Evolutionary conservation across 23 red algal genomes (phyloP), one percentile per base, ranked within the genome.

Genomic region (Chondrus crispus): DNA sequence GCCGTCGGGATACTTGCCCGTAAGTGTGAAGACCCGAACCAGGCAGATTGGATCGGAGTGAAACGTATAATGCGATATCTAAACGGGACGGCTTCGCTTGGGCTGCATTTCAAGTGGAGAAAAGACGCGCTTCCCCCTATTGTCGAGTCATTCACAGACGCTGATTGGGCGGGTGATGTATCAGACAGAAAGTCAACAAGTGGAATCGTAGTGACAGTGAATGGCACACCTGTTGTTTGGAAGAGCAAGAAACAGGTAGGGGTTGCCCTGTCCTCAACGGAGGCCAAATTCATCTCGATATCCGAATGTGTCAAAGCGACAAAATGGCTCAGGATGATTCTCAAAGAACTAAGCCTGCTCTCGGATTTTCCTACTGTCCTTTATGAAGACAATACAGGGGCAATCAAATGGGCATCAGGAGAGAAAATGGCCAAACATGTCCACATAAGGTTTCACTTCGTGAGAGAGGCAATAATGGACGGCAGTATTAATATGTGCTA

Each of bases 21-120:
- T 16, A n/a, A 29, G 18, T 39, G 42, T 14, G 32, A 33, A 5
- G 4, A 4, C 6, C 82, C 82, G 50, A 87, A 33, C 11, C 28
- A 41, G 5, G 33, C 10, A 16, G 42, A 87, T 29, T 87, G 58
- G 82, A 42, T 4, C 42, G 12, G 16, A 33, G 58, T 72, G 58
- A 87, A 87, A 40, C 36, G 62, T 13, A 46, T 47, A 32, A 16
- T 87, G n/a, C 62, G 82, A 4, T 87, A 87, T 29, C 58, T 87
- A 6, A 45, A 73, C 4, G 82, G 82, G 6, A 73, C 82, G 43
- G 8, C 9, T n/a, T n/a, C n/a, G n/a, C n/a, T n/a, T n/a, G n/a
- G n/a, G n/a, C n/a, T n/a, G n/a, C n/a, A n/a, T n/a, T n/a, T n/a
- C n/a, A n/a, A n/a, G n/a, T n/a, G n/a, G n/a, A n/a, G n/a, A n/a